These are phyloP conservation scores for Capsella bursapastoris DNA, from an alignment of 345 rosid species.

Conservation along the genomic window DNA sequence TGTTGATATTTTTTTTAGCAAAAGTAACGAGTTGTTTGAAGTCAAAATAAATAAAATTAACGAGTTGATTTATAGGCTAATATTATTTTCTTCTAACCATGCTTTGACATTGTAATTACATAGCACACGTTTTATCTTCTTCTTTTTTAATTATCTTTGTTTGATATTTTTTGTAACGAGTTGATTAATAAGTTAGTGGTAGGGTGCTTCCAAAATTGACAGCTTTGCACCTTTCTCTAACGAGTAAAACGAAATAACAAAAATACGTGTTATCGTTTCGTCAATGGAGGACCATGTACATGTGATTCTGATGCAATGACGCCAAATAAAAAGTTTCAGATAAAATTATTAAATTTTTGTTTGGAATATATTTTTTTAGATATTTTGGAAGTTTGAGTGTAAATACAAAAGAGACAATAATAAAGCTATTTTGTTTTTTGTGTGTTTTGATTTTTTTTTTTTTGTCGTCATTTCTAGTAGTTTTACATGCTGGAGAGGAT, in stretches of 20 bases:
- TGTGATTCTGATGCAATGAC: conserved; percentile 32
- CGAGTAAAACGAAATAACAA: not conserved
- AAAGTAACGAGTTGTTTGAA: too few species aligned
- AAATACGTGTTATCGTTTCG: conserved; percentile 24
- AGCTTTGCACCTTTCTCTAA: conserved; percentile 29
- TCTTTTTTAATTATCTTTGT: too few species aligned
- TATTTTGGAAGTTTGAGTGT: conserved; percentile 22
- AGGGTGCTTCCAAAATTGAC: conserved; percentile 27
- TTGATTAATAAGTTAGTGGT: conserved; percentile 27
- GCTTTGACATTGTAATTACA: too few species aligned
- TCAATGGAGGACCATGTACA: conserved; percentile 34
- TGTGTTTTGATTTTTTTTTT: not conserved
- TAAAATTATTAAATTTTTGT: not conserved
- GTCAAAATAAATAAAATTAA: not conserved
- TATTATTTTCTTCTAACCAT: too few species aligned
- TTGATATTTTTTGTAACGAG: too few species aligned
- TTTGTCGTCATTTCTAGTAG: conserved; percentile 6
- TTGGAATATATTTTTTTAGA: not conserved
- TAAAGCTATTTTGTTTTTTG: not conserved
- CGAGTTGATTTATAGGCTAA: not conserved
- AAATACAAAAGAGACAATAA: not conserved
- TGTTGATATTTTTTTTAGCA: not conserved
- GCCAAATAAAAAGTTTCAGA: not conserved
- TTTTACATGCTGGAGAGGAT: conserved; percentile 14
- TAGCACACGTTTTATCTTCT: too few species aligned